Conservation (phyloP, 176 grass and related monocot species). For the Poa annua region DNA sequence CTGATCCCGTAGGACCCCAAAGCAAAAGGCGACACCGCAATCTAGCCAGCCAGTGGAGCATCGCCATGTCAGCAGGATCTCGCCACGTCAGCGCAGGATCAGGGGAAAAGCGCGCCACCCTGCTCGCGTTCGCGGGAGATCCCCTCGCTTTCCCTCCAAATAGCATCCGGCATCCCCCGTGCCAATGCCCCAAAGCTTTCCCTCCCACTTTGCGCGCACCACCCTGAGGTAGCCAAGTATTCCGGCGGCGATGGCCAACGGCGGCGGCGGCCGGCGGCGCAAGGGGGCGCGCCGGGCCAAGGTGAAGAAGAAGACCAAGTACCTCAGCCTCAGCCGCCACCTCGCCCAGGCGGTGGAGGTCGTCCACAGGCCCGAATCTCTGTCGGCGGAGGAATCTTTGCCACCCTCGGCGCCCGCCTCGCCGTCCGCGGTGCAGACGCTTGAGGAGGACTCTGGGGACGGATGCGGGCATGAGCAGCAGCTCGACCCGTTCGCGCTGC, state of each 20-base stretch:
- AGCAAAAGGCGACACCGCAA: constrained; percentile 45
- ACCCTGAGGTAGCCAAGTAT: background rate
- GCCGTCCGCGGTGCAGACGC: background rate
- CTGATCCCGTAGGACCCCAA: constrained; percentile 14
- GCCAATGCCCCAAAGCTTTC: background rate
- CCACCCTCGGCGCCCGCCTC: background rate
- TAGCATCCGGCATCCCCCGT: constrained; percentile 2
- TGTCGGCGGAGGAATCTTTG: background rate
- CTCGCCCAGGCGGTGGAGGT: constrained; percentile 27
- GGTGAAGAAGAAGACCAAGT: constrained; percentile 66
- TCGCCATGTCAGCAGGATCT: background rate
- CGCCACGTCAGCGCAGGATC: constrained; percentile 46
- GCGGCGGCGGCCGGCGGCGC: constrained; percentile 26
- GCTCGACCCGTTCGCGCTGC: constrained; percentile 56
- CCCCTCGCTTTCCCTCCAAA: constrained; percentile 49
- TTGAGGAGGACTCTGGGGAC: background rate
- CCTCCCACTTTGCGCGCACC: background rate
- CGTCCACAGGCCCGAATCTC: background rate
- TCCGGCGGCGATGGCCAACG: constrained; percentile 29
- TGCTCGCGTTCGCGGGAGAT: constrained; percentile 28
- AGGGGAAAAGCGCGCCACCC: constrained; percentile 31
- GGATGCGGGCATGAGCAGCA: constrained; percentile 18
- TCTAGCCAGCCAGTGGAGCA: constrained; percentile 25
- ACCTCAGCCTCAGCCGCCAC: constrained; percentile 70
- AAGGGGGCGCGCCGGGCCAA: constrained; percentile 28